Conservation (phyloP, 2,329 filamentous ascomycete genomes). For the Metarhizium rileyi region DNA sequence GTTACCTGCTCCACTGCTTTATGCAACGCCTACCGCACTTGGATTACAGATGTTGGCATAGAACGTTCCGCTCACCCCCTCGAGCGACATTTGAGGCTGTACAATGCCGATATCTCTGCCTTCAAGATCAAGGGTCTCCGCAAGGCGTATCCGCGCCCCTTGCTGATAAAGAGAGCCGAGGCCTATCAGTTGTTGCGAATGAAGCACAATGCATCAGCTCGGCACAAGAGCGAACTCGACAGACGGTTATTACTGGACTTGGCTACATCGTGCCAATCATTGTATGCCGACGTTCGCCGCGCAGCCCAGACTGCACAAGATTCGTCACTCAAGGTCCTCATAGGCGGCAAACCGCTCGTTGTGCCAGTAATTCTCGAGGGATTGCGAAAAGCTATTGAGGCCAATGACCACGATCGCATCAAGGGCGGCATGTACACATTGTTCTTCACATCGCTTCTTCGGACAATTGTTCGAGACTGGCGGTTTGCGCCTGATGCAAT, state of each 20-base stretch:
- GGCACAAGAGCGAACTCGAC: constrained; percentile 84
- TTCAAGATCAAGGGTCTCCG: constrained; percentile 91
- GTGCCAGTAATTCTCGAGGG: constrained; percentile 78
- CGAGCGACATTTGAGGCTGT: constrained; percentile 74
- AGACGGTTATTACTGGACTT: constrained; percentile 77
- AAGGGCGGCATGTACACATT: constrained; percentile 91
- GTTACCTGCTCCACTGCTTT: constrained; percentile 90
- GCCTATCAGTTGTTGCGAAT: constrained; percentile 92
- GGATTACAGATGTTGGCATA: constrained; percentile 96
- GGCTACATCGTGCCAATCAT: constrained; percentile 78
- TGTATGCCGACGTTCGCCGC: constrained; percentile 91
- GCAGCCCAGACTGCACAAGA: constrained; percentile 88
- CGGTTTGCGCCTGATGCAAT: constrained; percentile 87
- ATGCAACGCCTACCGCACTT: constrained; percentile 86
- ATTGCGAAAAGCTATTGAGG: constrained; percentile 67
- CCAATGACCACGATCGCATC: constrained; percentile 79
- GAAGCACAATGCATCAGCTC: constrained; percentile 82
- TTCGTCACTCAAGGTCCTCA: constrained; percentile 82
- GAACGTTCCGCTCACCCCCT: constrained; percentile 90
- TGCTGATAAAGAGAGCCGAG: constrained; percentile 87
- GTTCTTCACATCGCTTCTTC: constrained; percentile 77
- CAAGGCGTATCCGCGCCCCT: constrained; percentile 83
- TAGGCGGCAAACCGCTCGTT: constrained; percentile 78
- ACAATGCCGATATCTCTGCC: constrained; percentile 76
- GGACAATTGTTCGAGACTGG: constrained; percentile 87